These are phyloP conservation scores for Hanseniaspora mollemarum DNA, from an alignment of 805 yeast genomes.

Conservation along the genomic window DNA sequence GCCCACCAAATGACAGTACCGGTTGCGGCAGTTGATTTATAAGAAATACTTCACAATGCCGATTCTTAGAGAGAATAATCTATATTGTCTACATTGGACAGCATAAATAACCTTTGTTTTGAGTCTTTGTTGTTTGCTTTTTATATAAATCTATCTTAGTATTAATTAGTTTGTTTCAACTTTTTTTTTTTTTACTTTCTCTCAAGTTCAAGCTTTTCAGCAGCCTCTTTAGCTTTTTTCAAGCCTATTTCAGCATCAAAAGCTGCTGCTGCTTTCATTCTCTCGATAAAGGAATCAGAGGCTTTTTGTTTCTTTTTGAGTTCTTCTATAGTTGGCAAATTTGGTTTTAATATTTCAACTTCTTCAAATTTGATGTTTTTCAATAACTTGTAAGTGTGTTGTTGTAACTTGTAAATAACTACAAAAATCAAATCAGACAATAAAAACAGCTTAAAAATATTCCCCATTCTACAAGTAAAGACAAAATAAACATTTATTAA, in stretches of 20 bases:
- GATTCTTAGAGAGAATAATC: too few species aligned
- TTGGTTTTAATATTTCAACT: slow-evolving; percentile 32
- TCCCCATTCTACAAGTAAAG: slow-evolving; percentile 34
- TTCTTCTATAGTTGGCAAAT: slow-evolving; percentile 34
- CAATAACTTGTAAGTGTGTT: slow-evolving; percentile 30
- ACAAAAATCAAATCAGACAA: slow-evolving; percentile 36
- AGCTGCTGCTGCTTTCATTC: slow-evolving; percentile 21
- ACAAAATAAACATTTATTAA: slow-evolving; percentile 28
- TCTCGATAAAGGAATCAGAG: slow-evolving; percentile 33
- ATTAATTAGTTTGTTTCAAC: too few species aligned
- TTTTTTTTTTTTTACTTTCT: not conserved
- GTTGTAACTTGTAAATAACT: slow-evolving; percentile 35
- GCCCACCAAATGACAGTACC: too few species aligned
- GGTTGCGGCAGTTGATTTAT: too few species aligned
- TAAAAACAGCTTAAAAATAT: slow-evolving; percentile 35
- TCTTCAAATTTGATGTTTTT: slow-evolving; percentile 36
- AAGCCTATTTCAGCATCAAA: slow-evolving; percentile 22
- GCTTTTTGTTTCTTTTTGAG: slow-evolving; percentile 33
- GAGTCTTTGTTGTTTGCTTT: too few species aligned
- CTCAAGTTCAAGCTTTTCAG: slow-evolving; percentile 7
- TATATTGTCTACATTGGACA: too few species aligned
- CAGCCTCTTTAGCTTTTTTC: slow-evolving; percentile 5
- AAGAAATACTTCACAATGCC: too few species aligned
- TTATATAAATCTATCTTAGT: not conserved
- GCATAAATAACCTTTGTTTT: too few species aligned